Conservation (phyloP, 495 filamentous ascomycete species). For the Trichoderma gamsii region DNA sequence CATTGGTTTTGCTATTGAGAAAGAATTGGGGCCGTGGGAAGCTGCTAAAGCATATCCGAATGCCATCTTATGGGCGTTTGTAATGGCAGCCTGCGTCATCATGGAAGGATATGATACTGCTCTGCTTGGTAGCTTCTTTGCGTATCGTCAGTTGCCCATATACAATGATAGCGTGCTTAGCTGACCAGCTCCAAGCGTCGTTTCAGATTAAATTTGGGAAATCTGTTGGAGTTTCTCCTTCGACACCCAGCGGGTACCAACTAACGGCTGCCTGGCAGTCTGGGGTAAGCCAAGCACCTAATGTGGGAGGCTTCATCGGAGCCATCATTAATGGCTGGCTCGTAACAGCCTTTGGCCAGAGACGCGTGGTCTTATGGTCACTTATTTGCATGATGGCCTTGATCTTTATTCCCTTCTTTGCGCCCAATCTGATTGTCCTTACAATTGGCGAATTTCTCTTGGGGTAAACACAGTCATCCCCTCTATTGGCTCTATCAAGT, state of each 20-base stretch:
- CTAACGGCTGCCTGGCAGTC: slow-evolving; percentile 45
- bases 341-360: slow-evolving; percentile 55
- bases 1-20: too few relatives aligned
- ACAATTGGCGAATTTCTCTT: slow-evolving; percentile 61
- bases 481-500: too few relatives aligned
- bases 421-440: slow-evolving; percentile 52
- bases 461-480: slow-evolving; percentile 21
- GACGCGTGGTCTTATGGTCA: slow-evolving; percentile 44
- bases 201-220: too few relatives aligned
- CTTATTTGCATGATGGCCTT: slow-evolving; percentile 41
- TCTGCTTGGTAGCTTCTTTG: slow-evolving; percentile 38
- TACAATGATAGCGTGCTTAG: slow-evolving; percentile 30
- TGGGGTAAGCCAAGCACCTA: slow-evolving; percentile 32
- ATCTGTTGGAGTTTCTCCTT: slow-evolving; percentile 30
- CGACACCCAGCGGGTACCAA: slow-evolving; percentile 39
- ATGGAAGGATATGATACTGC: slow-evolving; percentile 34
- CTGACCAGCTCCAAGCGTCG: too few relatives aligned
- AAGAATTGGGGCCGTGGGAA: not conserved
- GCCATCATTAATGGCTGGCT: slow-evolving; percentile 58
- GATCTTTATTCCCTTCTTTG: slow-evolving; percentile 57
- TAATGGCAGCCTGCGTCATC: slow-evolving; percentile 29
- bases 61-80: slow-evolving; percentile 22
- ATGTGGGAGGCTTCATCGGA: slow-evolving; percentile 47
- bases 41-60: not conserved
- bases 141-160: slow-evolving; percentile 46